Evolutionary conservation across 228 moss, liverwort and hornwort genomes (phyloP), one percentile per base, ranked within the genome.

Genomic region (Sphagnum magellanicum): DNA sequence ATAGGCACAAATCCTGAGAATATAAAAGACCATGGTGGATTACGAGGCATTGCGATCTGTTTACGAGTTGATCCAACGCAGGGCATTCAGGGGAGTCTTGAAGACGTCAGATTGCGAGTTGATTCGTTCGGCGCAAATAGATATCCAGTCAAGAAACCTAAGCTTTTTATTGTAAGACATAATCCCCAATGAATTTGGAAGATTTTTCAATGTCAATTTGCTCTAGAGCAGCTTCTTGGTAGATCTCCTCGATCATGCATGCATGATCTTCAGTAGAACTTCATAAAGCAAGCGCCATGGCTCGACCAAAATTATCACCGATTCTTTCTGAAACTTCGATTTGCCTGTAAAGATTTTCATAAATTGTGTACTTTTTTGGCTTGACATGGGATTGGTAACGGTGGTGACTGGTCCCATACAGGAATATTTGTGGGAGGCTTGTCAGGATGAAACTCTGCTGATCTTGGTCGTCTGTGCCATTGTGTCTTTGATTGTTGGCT

Each of bases 361-460:
- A 32, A 32, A 32, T 32, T 32, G 32, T 32, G 32, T 32, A 32
- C 32, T 32, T 32, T 32, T 32, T 32, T 16, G 32, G 46, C 8
- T 48, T 48, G 50, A 50, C 67, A 47, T 13, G 13, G 12, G 46
- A 9, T 67, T 32, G 50, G 12, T 3, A 32, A 32, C 32, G 32
- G 32, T 32, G 32, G 32, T 32, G 32, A 32, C 32, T 32, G 32
- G 32, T 32, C 13, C 10, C 32, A 13, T 72, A 70, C 73, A 84
- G 84, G 74, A 61, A 68, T 92, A 86, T 73, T 74, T 90, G 51
- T 95, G 92, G 94, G 94, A 95, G 67, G 87, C 94, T 51, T 79
- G 85, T 79, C 88, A 92, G 77, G 94, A 95, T 51, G 90, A 92
- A 81, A 95, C 94, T 63, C 60, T 95, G 67, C 68, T 95, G 63